Conservation (phyloP, 2,329 filamentous ascomycete species). For the Stenocarpella maydis region DNA sequence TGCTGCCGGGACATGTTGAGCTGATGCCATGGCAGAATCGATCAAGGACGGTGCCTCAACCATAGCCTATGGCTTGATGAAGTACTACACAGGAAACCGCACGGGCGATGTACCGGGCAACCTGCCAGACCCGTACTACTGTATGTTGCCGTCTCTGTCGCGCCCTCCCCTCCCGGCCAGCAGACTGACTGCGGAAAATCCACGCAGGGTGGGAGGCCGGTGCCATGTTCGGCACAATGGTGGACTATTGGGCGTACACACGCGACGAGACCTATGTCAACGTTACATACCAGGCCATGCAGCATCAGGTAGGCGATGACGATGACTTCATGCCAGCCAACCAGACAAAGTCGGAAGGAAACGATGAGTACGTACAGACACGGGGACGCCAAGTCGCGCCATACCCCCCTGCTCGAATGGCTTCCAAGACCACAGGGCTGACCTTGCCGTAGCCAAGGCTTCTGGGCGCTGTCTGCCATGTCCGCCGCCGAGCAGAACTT, state of each 20-base stretch:
- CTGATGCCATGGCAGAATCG: constrained; percentile 32
- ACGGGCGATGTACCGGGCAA: constrained; percentile 37
- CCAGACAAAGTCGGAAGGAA: constrained; percentile 62
- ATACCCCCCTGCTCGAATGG: neutral
- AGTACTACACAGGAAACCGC: constrained; percentile 38
- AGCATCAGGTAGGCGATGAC: constrained; percentile 61
- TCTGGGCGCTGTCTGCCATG: constrained; percentile 77
- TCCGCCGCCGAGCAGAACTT: constrained; percentile 75
- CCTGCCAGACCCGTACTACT: constrained; percentile 51
- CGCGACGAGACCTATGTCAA: constrained; percentile 67
- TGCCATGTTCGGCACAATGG: constrained; percentile 67
- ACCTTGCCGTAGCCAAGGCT: constrained; percentile 68
- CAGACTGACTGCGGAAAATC: constrained; percentile 54
- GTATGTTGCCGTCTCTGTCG: constrained; percentile 43
- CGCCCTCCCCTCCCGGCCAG: constrained; percentile 41
- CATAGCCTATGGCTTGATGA: constrained; percentile 36
- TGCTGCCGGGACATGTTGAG: neutral
- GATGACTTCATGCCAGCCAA: constrained; percentile 65
- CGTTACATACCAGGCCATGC: constrained; percentile 58
- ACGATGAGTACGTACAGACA: constrained; percentile 66
- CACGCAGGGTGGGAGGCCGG: constrained; percentile 74
- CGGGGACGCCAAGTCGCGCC: neutral
- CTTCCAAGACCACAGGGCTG: constrained; percentile 44
- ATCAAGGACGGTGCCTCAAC: constrained; percentile 35
- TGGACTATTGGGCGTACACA: constrained; percentile 72